Conservation (phyloP, 176 grass and related monocot genomes). For the Melocanna baccifera region DNA sequence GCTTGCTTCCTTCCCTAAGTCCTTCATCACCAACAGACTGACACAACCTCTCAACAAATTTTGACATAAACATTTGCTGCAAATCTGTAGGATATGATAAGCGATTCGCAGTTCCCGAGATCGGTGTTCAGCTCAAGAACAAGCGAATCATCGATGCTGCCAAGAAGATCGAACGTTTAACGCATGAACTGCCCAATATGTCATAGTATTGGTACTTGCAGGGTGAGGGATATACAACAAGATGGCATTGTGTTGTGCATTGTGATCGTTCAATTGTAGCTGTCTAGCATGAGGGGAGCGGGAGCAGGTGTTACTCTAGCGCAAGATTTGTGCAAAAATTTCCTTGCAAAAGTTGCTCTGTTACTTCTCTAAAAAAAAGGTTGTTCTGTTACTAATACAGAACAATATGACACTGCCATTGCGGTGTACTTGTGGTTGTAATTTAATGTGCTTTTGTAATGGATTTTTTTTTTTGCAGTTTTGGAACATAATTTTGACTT, state of each 20-base stretch:
- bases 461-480: background rate
- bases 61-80: background rate
- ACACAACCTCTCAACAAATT: background rate
- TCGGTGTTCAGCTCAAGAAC: slow-evolving; percentile 48
- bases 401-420: slow-evolving; percentile 2
- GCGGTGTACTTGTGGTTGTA: slow-evolving; percentile 19
- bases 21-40: background rate
- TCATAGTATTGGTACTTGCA: background rate
- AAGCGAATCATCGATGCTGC: slow-evolving; percentile 30
- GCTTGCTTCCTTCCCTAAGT: too few species aligned
- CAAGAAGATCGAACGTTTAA: slow-evolving; percentile 30
- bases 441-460: background rate
- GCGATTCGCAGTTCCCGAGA: slow-evolving; percentile 40
- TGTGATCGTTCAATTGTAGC: background rate
- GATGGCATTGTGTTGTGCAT: background rate
- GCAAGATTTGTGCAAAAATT: background rate
- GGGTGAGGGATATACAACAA: background rate
- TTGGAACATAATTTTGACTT: background rate
- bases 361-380: background rate
- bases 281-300: slow-evolving; percentile 28
- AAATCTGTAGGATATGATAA: slow-evolving; percentile 28
- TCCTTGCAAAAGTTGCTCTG: slow-evolving; percentile 14
- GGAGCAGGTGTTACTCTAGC: slow-evolving; percentile 17
- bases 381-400: slow-evolving; percentile 9
- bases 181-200: background rate